A percentile compares a stretch with the other conserved stretches of the same genome.
Conservation (phyloP, 2,329 filamentous ascomycete species). For the Colletotrichum spaethianum region DNA sequence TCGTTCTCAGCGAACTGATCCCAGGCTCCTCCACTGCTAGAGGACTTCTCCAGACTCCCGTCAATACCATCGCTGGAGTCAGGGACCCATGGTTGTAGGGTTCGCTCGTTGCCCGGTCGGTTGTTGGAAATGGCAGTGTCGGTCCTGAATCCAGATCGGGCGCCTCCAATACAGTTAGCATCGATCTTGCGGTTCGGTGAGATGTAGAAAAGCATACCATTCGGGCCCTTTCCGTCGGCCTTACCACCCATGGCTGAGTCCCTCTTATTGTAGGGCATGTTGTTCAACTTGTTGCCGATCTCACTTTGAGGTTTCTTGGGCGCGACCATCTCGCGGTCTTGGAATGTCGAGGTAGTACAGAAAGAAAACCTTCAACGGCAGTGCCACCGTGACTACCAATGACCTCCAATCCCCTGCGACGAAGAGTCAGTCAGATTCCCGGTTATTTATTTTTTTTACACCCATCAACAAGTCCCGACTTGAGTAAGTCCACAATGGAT, state of each 20-base stretch:
- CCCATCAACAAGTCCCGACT: background rate
- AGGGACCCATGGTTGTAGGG: slow-evolving; percentile 86
- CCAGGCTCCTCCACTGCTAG: slow-evolving; percentile 71
- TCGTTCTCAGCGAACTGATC: slow-evolving; percentile 96
- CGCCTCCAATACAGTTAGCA: slow-evolving; percentile 64
- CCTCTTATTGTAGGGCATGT: slow-evolving; percentile 58
- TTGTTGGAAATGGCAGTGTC: slow-evolving; percentile 89
- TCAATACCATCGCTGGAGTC: slow-evolving; percentile 74
- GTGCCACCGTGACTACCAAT: slow-evolving; percentile 39
- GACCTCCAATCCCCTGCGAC: slow-evolving; percentile 28
- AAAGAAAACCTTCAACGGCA: slow-evolving; percentile 24
- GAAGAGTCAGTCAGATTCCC: slow-evolving; percentile 26
- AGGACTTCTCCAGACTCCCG: slow-evolving; percentile 76
- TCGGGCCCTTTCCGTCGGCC: slow-evolving; percentile 53
- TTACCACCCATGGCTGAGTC: slow-evolving; percentile 52
- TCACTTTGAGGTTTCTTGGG: slow-evolving; percentile 40
- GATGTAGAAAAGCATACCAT: slow-evolving; percentile 51
- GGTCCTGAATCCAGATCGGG: slow-evolving; percentile 81
- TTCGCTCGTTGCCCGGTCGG: slow-evolving; percentile 78
- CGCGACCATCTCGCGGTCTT: slow-evolving; percentile 32
- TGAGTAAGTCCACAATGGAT: background rate
- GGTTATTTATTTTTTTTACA: background rate
- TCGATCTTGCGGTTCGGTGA: background rate
- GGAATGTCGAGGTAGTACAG: slow-evolving; percentile 35
- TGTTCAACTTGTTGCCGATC: slow-evolving; percentile 41